A percentile compares a stretch with the other conserved stretches of the same genome.
These are phyloP conservation scores for Lachnellula cervina DNA, from an alignment of 2,329 filamentous ascomycete species.

Conservation along the genomic window DNA sequence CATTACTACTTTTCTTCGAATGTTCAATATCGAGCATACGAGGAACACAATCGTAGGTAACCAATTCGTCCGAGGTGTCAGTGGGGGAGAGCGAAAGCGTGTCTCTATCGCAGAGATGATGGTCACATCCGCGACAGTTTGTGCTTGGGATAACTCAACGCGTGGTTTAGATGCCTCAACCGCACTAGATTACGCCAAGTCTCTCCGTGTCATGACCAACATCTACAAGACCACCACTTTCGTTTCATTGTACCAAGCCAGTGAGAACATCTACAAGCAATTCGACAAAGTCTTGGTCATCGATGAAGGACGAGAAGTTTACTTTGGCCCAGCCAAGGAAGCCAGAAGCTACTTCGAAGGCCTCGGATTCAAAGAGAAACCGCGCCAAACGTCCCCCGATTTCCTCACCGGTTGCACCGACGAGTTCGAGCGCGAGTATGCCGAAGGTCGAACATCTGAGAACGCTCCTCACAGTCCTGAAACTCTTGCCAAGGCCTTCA, in stretches of 20 bases:
- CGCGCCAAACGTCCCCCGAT: conserved; percentile 59
- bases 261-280: conserved; percentile 61
- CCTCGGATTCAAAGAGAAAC: conserved; percentile 56
- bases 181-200: conserved; percentile 59
- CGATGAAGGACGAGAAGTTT: conserved; percentile 60
- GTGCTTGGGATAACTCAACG: conserved; percentile 73
- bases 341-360: conserved; percentile 60
- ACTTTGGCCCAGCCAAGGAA: conserved; percentile 53
- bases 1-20: conserved; percentile 70
- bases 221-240: conserved; percentile 53
- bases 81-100: conserved; percentile 73
- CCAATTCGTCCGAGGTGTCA: conserved; percentile 73
- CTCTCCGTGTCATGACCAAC: conserved; percentile 59
- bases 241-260: conserved; percentile 64
- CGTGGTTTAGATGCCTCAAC: conserved; percentile 65
- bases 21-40: conserved; percentile 93
- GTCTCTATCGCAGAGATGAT: conserved; percentile 82
- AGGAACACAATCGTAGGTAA: conserved; percentile 81
- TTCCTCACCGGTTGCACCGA: conserved; percentile 69
- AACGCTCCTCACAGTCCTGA: conserved; percentile 67
- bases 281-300: conserved; percentile 67
- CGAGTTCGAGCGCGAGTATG: conserved; percentile 75
- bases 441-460: conserved; percentile 56
- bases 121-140: conserved; percentile 65
- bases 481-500: conserved; percentile 65